Percentiles rank a stretch among this genome's conserved stretches.
Evolutionary conservation across 2,329 filamentous ascomycete genomes (phyloP).

Genomic region (Cercospora canescens): DNA sequence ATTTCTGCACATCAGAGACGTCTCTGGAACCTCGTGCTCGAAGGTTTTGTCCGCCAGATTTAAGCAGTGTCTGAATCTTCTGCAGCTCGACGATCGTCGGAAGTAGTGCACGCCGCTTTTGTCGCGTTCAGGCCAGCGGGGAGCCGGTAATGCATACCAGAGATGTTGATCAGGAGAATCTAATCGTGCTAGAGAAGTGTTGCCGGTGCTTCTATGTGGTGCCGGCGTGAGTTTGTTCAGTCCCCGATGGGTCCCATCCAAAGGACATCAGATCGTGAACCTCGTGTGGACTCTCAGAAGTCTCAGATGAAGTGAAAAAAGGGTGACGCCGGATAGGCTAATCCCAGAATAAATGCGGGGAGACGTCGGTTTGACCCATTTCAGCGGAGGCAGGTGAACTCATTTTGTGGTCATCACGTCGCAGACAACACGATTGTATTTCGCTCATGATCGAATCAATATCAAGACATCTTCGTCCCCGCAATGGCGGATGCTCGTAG

Average conservation of each 20-base stretch:
- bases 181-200: neutral
- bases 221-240: neutral
- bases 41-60: neutral
- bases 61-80: neutral
- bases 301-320: neutral
- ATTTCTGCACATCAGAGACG: neutral
- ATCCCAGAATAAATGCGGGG: neutral
- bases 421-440: neutral
- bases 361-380: neutral
- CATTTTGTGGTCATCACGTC: neutral
- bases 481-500: neutral
- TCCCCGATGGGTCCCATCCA: neutral
- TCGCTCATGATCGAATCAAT: neutral
- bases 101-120: neutral
- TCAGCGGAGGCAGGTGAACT: neutral
- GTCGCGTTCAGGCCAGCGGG: neutral
- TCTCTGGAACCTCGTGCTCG: neutral
- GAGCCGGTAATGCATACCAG: neutral
- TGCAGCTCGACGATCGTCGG: neutral
- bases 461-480: neutral
- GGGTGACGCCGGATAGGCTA: neutral
- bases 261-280: neutral
- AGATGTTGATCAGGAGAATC: neutral
- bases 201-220: neutral
- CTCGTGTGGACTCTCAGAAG: neutral